Percentiles rank a stretch among this genome's conserved stretches.
phyloP scores from a whole-genome alignment of 352 stramenopile genomes.

The Thraustochytrium striatum region DNA sequence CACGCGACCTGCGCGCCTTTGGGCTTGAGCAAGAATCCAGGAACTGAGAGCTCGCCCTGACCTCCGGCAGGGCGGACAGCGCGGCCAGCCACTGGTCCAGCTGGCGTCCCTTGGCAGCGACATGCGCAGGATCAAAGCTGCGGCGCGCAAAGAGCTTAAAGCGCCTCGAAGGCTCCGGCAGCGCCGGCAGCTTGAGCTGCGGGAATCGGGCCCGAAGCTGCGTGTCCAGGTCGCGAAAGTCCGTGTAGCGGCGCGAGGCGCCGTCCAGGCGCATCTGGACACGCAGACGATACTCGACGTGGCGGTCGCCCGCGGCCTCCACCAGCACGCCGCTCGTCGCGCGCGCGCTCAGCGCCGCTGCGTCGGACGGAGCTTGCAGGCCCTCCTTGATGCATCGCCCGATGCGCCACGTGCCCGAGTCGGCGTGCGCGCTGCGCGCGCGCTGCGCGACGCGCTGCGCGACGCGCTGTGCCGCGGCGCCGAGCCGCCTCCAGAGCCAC shows the following conservation, averaged over 20 bases:
- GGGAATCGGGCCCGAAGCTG: background rate
- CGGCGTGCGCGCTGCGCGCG: too few relatives aligned
- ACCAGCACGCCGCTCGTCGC: slow-evolving; percentile 72
- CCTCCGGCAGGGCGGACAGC: background rate
- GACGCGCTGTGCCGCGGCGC: too few relatives aligned
- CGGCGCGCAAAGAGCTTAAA: slow-evolving; percentile 39
- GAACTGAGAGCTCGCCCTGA: slow-evolving; percentile 17
- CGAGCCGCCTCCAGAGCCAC: too few relatives aligned
- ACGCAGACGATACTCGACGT: slow-evolving; percentile 28
- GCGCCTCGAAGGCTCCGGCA: slow-evolving; percentile 10
- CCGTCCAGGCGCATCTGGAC: background rate
- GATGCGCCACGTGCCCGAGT: too few relatives aligned
- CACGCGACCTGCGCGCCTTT: background rate
- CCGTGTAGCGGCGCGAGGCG: slow-evolving; percentile 23
- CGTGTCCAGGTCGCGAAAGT: slow-evolving; percentile 29
- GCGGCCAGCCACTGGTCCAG: slow-evolving; percentile 10
- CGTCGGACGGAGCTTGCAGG: too few relatives aligned
- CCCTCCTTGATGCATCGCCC: too few relatives aligned
- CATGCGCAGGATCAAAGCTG: background rate
- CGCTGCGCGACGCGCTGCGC: too few relatives aligned
- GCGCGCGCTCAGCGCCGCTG: too few relatives aligned
- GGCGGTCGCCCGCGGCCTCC: background rate
- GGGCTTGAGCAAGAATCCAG: slow-evolving; percentile 17
- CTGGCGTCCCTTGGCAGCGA: slow-evolving; percentile 16
- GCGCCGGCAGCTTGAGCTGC: background rate